Percentiles rank a stretch among this genome's conserved stretches.
These are phyloP conservation scores for Coemansia sp. DNA, from an alignment of 371 early-diverging fungal genomes.

Conservation along the genomic window DNA sequence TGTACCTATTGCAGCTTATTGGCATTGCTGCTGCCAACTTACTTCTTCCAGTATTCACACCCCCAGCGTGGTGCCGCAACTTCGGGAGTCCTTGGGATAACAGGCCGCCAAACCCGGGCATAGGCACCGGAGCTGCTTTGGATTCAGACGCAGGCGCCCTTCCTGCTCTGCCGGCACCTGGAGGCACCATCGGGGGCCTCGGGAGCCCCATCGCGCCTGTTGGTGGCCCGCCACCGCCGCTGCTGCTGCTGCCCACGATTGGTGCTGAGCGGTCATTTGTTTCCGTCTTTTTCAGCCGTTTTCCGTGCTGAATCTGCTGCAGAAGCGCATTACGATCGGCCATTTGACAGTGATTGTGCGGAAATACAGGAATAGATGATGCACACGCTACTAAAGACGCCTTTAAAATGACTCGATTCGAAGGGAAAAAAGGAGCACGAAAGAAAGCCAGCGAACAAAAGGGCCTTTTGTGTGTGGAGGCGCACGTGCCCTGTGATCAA, in stretches of 20 bases:
- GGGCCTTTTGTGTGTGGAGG: too few relatives aligned
- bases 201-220: constrained; percentile 30
- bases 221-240: constrained; percentile 28
- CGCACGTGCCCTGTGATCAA: too few relatives aligned
- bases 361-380: neutral
- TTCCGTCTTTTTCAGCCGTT: constrained; percentile 56
- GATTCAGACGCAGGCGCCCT: neutral
- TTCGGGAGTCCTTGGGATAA: constrained; percentile 48
- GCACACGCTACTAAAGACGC: too few relatives aligned
- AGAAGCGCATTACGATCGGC: constrained; percentile 50
- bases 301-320: constrained; percentile 59
- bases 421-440: too few relatives aligned
- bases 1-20: too few relatives aligned
- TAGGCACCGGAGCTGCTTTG: constrained; percentile 17
- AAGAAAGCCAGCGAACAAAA: neutral
- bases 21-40: neutral
- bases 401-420: too few relatives aligned
- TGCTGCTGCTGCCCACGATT: constrained; percentile 23
- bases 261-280: constrained; percentile 59
- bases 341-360: constrained; percentile 15
- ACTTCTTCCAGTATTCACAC: constrained; percentile 33
- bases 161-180: constrained; percentile 15
- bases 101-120: constrained; percentile 42
- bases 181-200: constrained; percentile 36
- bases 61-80: constrained; percentile 40